Evolutionary conservation across 768 basidiomycete genomes (phyloP).

Genomic region (Agaricus bisporus): DNA sequence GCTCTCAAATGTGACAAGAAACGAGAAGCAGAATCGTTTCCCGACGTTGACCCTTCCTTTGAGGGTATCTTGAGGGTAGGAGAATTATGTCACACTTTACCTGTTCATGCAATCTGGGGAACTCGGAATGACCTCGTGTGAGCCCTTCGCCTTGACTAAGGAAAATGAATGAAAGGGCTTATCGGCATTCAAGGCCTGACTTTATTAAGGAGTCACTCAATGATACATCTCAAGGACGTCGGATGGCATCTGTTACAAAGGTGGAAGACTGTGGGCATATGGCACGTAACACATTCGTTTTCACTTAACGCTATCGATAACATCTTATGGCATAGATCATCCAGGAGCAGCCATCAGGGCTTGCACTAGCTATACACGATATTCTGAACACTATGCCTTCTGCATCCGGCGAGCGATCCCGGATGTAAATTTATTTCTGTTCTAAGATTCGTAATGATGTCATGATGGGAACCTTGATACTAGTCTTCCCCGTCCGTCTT

Average conservation of each 20-base stretch:
- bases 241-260: constrained; percentile 34
- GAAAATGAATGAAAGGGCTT: neutral
- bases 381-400: constrained; percentile 25
- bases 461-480: too few relatives aligned
- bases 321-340: constrained; percentile 25
- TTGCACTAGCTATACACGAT: constrained; percentile 28
- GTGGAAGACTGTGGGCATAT: constrained; percentile 43
- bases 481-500: too few relatives aligned
- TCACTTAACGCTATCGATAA: neutral
- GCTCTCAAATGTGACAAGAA: constrained; percentile 36
- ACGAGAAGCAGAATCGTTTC: constrained; percentile 41
- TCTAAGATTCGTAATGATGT: neutral
- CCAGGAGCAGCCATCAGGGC: constrained; percentile 36
- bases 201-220: constrained; percentile 37
- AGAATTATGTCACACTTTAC: constrained; percentile 27
- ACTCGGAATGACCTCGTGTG: constrained; percentile 38
- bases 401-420: constrained; percentile 10
- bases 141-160: constrained; percentile 8
- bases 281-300: constrained; percentile 21
- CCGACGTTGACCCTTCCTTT: constrained; percentile 37
- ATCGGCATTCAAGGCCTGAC: constrained; percentile 27
- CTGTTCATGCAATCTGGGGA: constrained; percentile 46
- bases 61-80: constrained; percentile 29
- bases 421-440: constrained; percentile 11
- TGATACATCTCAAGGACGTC: constrained; percentile 33